Base-by-base conservation (phyloP, 345 rosid genomes). In the Kernera saxatilis region DNA sequence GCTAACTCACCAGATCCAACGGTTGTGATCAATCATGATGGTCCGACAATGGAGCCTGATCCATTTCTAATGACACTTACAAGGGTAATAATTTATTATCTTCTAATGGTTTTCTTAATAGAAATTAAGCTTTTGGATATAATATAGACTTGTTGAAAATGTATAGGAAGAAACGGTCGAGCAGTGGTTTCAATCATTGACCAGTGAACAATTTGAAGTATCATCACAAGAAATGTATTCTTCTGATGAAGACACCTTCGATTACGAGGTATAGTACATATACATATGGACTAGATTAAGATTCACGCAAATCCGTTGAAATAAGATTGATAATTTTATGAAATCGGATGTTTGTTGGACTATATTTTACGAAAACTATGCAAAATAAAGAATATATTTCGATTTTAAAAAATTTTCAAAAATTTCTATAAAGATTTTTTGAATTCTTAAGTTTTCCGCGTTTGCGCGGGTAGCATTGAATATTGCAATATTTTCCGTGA, bases 231-330 rank as follows among this genome's bases (percentile, higher is more conserved):
- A 15, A 4, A 9, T 56, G 14, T n/a, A n/a, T n/a, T n/a, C 1
- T 69, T 10, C 27, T 6, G 13, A 33, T 11, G n/a, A n/a, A n/a
- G n/a, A n/a, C n/a, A n/a, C n/a, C n/a, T n/a, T 55, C 50, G 1
- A 50, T 1, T 45, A 44, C 29, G 35, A 73, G 77, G 77, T 73
- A 61, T 33, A n/a, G n/a, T n/a, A n/a, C n/a, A n/a, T n/a, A n/a
- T n/a, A n/a, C n/a, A n/a, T n/a, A n/a, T n/a, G n/a, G n/a, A n/a
- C n/a, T n/a, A n/a, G n/a, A n/a, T n/a, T n/a, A n/a, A n/a, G n/a
- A n/a, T n/a, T n/a, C n/a, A n/a, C n/a, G n/a, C n/a, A n/a, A n/a
- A n/a, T n/a, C n/a, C n/a, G n/a, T n/a, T n/a, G n/a, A n/a, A n/a
- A n/a, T n/a, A n/a, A n/a, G n/a, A n/a, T n/a, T n/a, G n/a, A n/a